Percentiles rank a stretch among this genome's conserved stretches.
Conservation (phyloP, 192 early-diverging fungal genomes). For the Entomortierella parvispora region DNA sequence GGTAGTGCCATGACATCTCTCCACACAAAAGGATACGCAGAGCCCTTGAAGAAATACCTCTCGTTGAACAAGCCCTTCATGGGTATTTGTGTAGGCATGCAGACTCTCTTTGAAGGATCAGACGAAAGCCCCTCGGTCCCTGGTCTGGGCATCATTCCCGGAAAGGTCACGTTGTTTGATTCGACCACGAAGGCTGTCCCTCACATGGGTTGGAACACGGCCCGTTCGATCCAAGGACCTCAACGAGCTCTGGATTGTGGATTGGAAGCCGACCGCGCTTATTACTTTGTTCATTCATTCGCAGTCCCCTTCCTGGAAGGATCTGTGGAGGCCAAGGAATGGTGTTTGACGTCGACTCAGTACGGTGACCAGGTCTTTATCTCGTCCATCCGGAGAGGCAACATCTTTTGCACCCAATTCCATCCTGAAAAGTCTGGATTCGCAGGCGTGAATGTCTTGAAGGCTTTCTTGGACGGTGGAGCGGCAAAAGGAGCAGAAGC, state of each 20-base stretch:
- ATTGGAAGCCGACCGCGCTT: constrained; percentile 57
- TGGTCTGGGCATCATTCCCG: constrained; percentile 89
- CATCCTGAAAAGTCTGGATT: constrained; percentile 98
- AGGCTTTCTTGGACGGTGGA: constrained; percentile 78
- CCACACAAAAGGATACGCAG: constrained; percentile 75
- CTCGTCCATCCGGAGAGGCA: constrained; percentile 80
- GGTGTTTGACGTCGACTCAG: constrained; percentile 83
- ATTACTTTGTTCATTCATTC: constrained; percentile 99
- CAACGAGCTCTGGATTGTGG: constrained; percentile 27
- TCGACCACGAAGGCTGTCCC: constrained; percentile 85
- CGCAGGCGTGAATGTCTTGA: constrained; percentile 85
- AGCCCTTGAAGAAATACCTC: constrained; percentile 87
- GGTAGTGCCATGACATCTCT: constrained; percentile 90
- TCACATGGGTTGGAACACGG: constrained; percentile 98
- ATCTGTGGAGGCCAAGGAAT: constrained; percentile 63
- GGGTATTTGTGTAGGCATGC: constrained; percentile 99
- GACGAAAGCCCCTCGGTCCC: constrained; percentile 84
- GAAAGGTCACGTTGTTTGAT: constrained; percentile 74
- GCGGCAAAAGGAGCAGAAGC: constrained; percentile 24
- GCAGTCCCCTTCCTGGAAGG: constrained; percentile 72
- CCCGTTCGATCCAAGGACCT: constrained; percentile 53
- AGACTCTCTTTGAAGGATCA: constrained; percentile 89
- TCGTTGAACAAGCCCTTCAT: constrained; percentile 90
- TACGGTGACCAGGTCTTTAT: constrained; percentile 92
- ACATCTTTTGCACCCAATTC: constrained; percentile 98